These are phyloP conservation scores for Diplogelasinospora grovesii DNA, from an alignment of 495 filamentous ascomycete species.

Conservation along the genomic window DNA sequence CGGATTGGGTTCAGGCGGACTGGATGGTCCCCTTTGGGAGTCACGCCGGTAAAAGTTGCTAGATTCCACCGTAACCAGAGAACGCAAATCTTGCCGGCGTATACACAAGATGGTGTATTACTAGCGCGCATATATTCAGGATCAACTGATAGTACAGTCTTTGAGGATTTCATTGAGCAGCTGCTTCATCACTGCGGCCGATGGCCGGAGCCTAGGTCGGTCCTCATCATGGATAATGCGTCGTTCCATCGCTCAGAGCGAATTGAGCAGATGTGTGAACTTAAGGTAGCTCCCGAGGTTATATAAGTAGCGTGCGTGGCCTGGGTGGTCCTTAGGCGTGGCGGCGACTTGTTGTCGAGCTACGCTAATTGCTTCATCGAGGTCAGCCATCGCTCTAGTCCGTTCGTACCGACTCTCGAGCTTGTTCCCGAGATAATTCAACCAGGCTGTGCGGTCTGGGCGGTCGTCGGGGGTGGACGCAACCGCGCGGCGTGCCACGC, in stretches of 20 bases:
- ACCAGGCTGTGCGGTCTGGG: too few species aligned
- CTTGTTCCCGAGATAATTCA: too few species aligned
- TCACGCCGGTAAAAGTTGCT: constrained; percentile 1
- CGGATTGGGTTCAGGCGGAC: constrained; percentile 1
- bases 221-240: constrained; percentile 5
- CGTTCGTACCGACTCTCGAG: too few species aligned
- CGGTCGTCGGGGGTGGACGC: too few species aligned
- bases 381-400: too few species aligned
- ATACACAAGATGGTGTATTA: constrained; percentile 2
- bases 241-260: constrained; percentile 5
- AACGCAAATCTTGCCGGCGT: constrained; percentile 1
- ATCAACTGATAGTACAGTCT: not conserved
- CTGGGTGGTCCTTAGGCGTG: too few species aligned
- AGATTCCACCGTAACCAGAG: not conserved
- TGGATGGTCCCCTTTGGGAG: constrained; percentile 1
- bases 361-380: too few species aligned
- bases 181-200: constrained; percentile 1
- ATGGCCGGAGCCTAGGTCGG: constrained; percentile 5
- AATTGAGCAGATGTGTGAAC: constrained; percentile 3
- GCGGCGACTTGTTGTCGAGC: too few species aligned
- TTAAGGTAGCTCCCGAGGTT: too few species aligned
- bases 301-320: too few species aligned
- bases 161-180: constrained; percentile 1
- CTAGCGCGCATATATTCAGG: not conserved
- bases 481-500: too few species aligned